Base-by-base conservation (phyloP, 805 yeast species). In the Peterozyma toletana region DNA sequence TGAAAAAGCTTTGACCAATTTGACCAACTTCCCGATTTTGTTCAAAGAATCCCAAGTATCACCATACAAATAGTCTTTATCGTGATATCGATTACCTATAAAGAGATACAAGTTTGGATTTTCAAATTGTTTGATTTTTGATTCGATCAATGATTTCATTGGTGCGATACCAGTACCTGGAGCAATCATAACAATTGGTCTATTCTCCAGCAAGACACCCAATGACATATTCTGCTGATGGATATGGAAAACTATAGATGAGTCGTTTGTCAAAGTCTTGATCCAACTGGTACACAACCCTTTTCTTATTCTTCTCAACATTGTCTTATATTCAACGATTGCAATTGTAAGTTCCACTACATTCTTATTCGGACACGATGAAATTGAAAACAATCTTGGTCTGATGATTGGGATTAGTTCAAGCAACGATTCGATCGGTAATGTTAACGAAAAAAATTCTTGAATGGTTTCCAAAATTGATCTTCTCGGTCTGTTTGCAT, bases 111-210 rank as follows among this genome's bases (percentile, higher is more conserved):
- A 54, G 1, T 61, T 58, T 27, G 64, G 66, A 1, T 45, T 38
- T 1, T 52, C 53, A 9, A 44, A 35, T 6, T 53, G 50, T 4
- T 50, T 33, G 15, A 60, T 46, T 2, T 60, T 53, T 1, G 67
- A 54, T 37, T 76, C 76, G 11, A 91, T 71, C 35, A 90, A 55
- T 1, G 86, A 74, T 54, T 87, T 77, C 74, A 91, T 79, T 2
- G 99, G 99, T 0, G 99, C 99, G 10, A 93, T 70, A 2, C 99
- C 99, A 0, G 98, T 95, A 3, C 99, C 99, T 0, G 99, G 95
- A 1, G 91, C 83, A 3, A 91, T 71, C 75, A 91, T 67, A 3
- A 93, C 63, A 21, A 85, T 63, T 0, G 96, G 85, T 2, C 48
- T 57, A 3, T 56, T 48, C 2, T 40, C 36, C 4, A 9, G 9